phyloP scores from a whole-genome alignment of 129 eudicot genomes.

The Scalesia atractyloides region DNA sequence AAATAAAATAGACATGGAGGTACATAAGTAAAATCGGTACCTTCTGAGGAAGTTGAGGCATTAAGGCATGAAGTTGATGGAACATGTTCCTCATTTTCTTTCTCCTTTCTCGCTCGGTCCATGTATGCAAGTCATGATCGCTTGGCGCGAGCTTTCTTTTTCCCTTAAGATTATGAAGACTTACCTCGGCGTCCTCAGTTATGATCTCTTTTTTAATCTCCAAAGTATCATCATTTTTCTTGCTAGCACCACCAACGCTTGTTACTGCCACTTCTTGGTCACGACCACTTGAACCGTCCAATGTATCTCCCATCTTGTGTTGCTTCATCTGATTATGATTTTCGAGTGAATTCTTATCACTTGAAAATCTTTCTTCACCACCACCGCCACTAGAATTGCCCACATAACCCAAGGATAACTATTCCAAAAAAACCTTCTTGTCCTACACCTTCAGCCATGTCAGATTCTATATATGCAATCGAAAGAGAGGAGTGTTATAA shows the following conservation, averaged over 20 bases:
- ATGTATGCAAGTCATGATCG: conserved; percentile 81
- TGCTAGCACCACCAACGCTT: neutral
- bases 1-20: neutral
- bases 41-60: conserved; percentile 84
- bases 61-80: conserved; percentile 67
- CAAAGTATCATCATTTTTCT: conserved; percentile 11
- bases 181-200: conserved; percentile 7
- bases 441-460: conserved; percentile 25
- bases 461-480: conserved; percentile 6
- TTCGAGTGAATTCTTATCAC: conserved; percentile 1
- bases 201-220: conserved; percentile 1
- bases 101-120: conserved; percentile 91
- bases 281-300: conserved; percentile 10
- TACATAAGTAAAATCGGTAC: conserved; percentile 30
- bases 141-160: conserved; percentile 25
- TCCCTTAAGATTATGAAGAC: neutral
- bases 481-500: conserved; percentile 9
- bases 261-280: conserved; percentile 11
- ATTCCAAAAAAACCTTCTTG: conserved; percentile 36
- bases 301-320: neutral
- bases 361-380: neutral
- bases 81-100: conserved; percentile 95
- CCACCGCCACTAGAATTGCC: conserved; percentile 2
- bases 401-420: conserved; percentile 25
- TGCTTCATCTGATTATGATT: conserved; percentile 11